phyloP scores from a whole-genome alignment of 148 eudicot genomes.

The Persicaria tinctoria region DNA sequence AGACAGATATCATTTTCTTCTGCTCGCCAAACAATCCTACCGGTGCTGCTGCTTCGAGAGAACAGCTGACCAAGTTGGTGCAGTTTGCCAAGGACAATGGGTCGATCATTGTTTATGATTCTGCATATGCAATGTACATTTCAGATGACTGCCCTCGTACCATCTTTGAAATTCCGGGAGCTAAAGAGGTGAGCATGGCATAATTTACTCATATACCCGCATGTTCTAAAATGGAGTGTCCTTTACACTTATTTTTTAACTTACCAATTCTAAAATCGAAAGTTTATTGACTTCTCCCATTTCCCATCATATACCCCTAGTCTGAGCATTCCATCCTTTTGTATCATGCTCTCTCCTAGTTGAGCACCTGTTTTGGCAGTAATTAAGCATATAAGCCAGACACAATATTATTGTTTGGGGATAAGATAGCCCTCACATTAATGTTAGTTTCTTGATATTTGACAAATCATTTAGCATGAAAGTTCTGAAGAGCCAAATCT shows the following conservation, averaged over 20 bases:
- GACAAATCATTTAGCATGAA: neutral
- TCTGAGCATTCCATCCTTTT: neutral
- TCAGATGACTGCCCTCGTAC: constrained; percentile 78
- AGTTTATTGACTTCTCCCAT: neutral
- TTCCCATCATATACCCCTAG: neutral
- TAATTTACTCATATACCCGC: neutral
- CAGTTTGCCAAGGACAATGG: constrained; percentile 87
- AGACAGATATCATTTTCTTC: constrained; percentile 80
- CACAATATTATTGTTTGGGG: neutral
- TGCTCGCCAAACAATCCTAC: constrained; percentile 99
- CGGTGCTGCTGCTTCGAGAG: constrained; percentile 84
- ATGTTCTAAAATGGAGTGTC: neutral
- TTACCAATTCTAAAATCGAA: neutral
- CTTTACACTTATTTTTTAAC: neutral
- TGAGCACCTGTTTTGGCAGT: neutral
- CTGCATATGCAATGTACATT: constrained; percentile 90
- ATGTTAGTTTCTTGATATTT: neutral
- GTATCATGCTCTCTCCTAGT: neutral
- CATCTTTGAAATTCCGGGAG: constrained; percentile 91
- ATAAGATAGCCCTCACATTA: neutral
- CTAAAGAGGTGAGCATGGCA: constrained; percentile 61
- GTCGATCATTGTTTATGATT: constrained; percentile 83
- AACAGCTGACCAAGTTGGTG: constrained; percentile 68
- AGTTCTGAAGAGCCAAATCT: neutral
- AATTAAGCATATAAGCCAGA: neutral